Base-by-base conservation (phyloP, 2,329 filamentous ascomycete genomes). In the Aspergillus sp. region DNA sequence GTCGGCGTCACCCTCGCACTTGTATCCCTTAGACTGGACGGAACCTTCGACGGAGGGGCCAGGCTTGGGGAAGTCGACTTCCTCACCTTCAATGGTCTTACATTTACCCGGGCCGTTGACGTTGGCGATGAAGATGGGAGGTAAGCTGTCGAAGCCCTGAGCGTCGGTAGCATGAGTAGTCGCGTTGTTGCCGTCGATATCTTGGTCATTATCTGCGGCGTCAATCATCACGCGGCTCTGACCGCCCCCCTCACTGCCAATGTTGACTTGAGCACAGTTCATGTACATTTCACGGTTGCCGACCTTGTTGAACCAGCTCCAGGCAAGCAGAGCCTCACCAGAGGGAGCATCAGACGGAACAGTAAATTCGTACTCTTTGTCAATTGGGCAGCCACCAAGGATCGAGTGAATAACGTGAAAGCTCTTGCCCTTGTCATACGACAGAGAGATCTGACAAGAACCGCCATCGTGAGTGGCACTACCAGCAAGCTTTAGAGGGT, bases 241-340 rank as follows among this genome's bases (percentile, higher is more conserved):
- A 25, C 50, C 53, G 32, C 33, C 25, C 12, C 45, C 50, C 23
- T 45, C 49, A 9, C 63, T 64, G 2, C 68, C 61, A 32, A 90
- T 82, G 52, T 78, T 81, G 57, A 90, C 78, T 45, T 79, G 75
- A 6, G 87, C 86, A 62, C 88, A 93, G 70, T 89, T 88, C 84
- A 89, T 89, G 77, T 93, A 93, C 80, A 86, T 87, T 66, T 91
- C 87, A 43, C 87, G 79, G 70, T 90, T 90, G 22, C 87, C 86
- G 37, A 85, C 68, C 54, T 82, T 73, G 74, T 89, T 89, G 71
- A 86, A 84, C 84, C 84, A 88, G 22, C 81, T 82, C 88, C 88
- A 91, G 33, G 82, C 81, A 44, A 90, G 78, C 41, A 90, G 65
- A 49, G 81, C 84, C 30, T 83, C 60, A 3, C 78, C 67, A 68